Percentiles rank a stretch among this genome's conserved stretches.
phyloP scores from a whole-genome alignment of 2,329 filamentous ascomycete species.

The Dactylellina parvicollis region DNA sequence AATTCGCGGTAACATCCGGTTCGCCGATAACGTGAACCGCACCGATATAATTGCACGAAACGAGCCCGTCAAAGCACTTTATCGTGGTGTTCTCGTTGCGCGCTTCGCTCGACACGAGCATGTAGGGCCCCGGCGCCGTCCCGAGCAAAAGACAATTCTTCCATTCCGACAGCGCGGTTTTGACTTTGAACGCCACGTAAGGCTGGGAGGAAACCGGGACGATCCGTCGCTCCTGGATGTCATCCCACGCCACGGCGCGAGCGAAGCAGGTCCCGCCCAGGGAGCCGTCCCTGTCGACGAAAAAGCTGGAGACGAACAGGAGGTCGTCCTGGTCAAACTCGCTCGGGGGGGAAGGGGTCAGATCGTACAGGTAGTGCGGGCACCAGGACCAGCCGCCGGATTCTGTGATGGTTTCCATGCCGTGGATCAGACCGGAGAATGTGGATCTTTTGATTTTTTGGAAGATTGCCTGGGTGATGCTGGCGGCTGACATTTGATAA shows the following conservation, averaged over 20 bases:
- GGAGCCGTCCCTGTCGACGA: conserved; percentile 1
- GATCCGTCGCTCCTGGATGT: conserved; percentile 10
- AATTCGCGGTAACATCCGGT: background rate
- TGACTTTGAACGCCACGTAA: conserved; percentile 13
- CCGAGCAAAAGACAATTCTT: conserved; percentile 19
- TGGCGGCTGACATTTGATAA: conserved; percentile 3
- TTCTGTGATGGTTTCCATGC: conserved; percentile 11
- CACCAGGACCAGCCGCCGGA: conserved; percentile 36
- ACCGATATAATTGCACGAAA: conserved; percentile 12
- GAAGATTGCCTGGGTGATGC: conserved; percentile 19
- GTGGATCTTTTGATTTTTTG: conserved; percentile 23
- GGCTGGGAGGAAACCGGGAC: conserved; percentile 17
- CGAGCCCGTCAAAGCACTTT: background rate
- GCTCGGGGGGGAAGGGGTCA: conserved; percentile 1
- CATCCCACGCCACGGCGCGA: background rate
- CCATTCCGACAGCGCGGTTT: conserved; percentile 15
- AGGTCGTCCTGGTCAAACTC: conserved; percentile 3
- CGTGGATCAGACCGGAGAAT: conserved; percentile 16
- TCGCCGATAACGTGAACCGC: conserved; percentile 17
- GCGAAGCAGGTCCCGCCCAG: background rate
- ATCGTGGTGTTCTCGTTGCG: background rate
- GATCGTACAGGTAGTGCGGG: conserved; percentile 28
- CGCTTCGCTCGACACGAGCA: background rate
- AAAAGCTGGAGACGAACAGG: background rate
- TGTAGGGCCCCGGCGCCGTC: background rate